Base-by-base conservation (phyloP, 2,329 filamentous ascomycete genomes). In the Emergomyces orientalis region DNA sequence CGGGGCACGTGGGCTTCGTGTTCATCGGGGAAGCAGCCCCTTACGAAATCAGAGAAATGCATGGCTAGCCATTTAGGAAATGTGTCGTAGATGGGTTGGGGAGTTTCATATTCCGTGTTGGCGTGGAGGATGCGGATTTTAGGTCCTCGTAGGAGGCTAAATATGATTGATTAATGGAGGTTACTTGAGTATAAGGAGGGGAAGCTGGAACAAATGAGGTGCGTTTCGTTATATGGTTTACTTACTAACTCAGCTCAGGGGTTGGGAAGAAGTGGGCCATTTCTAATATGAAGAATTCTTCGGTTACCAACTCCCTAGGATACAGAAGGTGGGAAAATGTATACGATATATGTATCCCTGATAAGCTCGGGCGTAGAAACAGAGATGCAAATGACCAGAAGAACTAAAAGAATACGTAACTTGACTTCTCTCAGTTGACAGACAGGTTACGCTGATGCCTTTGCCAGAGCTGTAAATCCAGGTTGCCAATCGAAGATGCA, bases 21-120 rank as follows among this genome's bases (percentile, higher is more conserved):
- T 27, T n/a, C 13, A n/a, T 56, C 13, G 22, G 65, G 64, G 54
- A 66, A 65, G 30, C 60, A 64, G 34, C 66, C 65, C 22, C 52
- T 60, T 8, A 65, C 25, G 25, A 61, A 45, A 9, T 27, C n/a
- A 30, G 65, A 67, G 49, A 67, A 67, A 22, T 66, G 61, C 3
- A 19, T 62, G 4, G 64, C 34, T 19, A 64, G 30, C 51, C 59
- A 60, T 54, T 61, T 60, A 22, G 65, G 65, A 25, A 64, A 63
- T 37, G 54, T 47, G 9, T 61, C 37, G 41, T 45, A 64, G 19
- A 67, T 59, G 25, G 60, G 27, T 30, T 47, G 32, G 6, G 64
- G 64, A 3, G 45, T 54, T 25, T 62, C 63, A n/a, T 62, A 41
- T n/a, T 58, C 41, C 9, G 7, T 51, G 25, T 25, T 37, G 3